Percentiles rank a stretch among this genome's conserved stretches.
phyloP scores from a whole-genome alignment of 2,329 filamentous ascomycete genomes.

The Trichoderma hamatum region DNA sequence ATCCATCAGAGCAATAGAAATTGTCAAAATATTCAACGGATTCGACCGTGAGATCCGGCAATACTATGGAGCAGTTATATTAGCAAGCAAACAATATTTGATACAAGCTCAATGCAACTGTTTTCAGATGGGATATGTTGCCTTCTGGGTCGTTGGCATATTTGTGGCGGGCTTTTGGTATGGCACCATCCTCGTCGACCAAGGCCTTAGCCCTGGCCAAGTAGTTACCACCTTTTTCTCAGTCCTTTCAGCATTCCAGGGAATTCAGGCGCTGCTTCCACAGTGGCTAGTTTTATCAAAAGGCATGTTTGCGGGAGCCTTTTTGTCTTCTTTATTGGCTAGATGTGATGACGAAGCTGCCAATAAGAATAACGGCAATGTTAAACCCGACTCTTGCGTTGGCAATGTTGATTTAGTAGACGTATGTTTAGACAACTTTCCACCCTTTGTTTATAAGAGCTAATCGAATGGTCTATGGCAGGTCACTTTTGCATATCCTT shows the following conservation, averaged over 20 bases:
- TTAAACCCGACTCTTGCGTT: conserved; percentile 50
- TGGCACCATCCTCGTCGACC: conserved; percentile 68
- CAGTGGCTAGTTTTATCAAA: conserved; percentile 79
- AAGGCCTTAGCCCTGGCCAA: conserved; percentile 63
- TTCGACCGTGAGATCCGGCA: conserved; percentile 68
- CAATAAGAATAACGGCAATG: conserved; percentile 17
- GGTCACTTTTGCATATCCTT: conserved; percentile 83
- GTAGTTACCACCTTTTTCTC: conserved; percentile 87
- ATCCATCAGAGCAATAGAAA: conserved; percentile 74
- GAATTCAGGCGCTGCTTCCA: conserved; percentile 72
- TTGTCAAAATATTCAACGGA: conserved; percentile 84
- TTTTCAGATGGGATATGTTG: conserved; percentile 71
- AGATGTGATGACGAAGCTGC: conserved; percentile 29
- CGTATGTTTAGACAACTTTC: conserved; percentile 51
- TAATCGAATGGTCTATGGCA: conserved; percentile 40
- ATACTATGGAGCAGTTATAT: conserved; percentile 61
- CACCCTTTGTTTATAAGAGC: not conserved
- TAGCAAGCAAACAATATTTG: conserved; percentile 65
- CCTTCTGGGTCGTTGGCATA: conserved; percentile 73
- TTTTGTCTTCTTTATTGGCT: conserved; percentile 55
- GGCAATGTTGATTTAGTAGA: conserved; percentile 72
- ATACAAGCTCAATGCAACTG: conserved; percentile 70
- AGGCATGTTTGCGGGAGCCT: conserved; percentile 72
- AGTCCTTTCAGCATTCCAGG: conserved; percentile 74
- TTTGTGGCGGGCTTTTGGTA: conserved; percentile 94